phyloP scores from a whole-genome alignment of 805 yeast species.

The Metschnikowia vanudenii region DNA sequence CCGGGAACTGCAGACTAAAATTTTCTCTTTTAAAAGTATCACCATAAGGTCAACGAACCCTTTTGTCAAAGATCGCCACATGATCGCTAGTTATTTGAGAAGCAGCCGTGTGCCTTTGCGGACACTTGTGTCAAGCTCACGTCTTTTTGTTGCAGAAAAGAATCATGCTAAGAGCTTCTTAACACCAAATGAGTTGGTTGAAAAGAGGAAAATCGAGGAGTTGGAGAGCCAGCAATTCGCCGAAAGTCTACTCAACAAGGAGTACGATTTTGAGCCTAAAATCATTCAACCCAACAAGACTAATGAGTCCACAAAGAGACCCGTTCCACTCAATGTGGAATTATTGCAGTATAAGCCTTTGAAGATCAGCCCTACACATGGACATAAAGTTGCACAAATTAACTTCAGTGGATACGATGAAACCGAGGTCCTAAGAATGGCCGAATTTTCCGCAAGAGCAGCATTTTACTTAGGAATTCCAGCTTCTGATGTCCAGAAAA shows the following conservation, averaged over 20 bases:
- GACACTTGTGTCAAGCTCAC: slow-evolving; percentile 6
- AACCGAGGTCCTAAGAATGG: slow-evolving; percentile 67
- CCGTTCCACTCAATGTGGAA: slow-evolving; percentile 83
- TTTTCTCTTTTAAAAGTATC: not conserved
- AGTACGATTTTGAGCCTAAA: slow-evolving; percentile 33
- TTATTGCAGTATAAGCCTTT: slow-evolving; percentile 80
- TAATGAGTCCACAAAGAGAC: slow-evolving; percentile 36
- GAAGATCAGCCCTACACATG: slow-evolving; percentile 62
- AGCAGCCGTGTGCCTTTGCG: slow-evolving; percentile 7
- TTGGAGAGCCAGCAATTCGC: slow-evolving; percentile 28
- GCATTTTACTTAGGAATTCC: slow-evolving; percentile 92
- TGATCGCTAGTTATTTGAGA: slow-evolving; percentile 11
- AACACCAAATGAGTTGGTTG: slow-evolving; percentile 35
- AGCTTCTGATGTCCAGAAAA: slow-evolving; percentile 67
- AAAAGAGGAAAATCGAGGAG: slow-evolving; percentile 25
- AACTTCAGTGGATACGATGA: slow-evolving; percentile 70
- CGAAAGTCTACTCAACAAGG: slow-evolving; percentile 27
- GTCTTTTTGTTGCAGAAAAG: slow-evolving; percentile 2
- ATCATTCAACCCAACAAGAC: slow-evolving; percentile 22
- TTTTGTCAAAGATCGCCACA: not conserved
- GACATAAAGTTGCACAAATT: slow-evolving; percentile 75
- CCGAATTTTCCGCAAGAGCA: slow-evolving; percentile 85
- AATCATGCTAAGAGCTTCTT: slow-evolving; percentile 17
- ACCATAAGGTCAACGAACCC: not conserved
- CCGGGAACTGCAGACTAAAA: slow-evolving; percentile 9